Conservation (phyloP, 2,329 filamentous ascomycete species). For the Botrytis medusae region DNA sequence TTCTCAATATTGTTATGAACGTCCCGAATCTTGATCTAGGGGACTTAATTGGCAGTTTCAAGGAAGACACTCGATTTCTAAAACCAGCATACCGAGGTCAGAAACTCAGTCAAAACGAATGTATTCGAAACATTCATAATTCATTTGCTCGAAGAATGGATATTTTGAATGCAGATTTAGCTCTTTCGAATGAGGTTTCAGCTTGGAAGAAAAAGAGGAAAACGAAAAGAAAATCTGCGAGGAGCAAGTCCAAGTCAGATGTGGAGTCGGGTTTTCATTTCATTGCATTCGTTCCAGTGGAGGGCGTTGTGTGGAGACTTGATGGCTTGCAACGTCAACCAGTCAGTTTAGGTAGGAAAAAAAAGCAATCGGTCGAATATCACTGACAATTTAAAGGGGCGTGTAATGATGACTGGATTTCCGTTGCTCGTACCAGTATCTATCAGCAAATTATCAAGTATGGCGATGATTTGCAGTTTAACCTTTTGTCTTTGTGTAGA, state of each 20-base stretch:
- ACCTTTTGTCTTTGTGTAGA: conserved; percentile 70
- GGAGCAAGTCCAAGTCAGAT: conserved; percentile 46
- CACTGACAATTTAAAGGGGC: conserved; percentile 28
- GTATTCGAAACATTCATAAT: conserved; percentile 82
- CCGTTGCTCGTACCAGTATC: conserved; percentile 63
- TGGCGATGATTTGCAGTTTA: conserved; percentile 69
- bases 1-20: conserved; percentile 95
- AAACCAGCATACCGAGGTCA: conserved; percentile 74
- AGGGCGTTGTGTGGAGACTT: conserved; percentile 79
- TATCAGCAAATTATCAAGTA: conserved; percentile 65
- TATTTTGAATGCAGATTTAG: conserved; percentile 69
- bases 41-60: conserved; percentile 69
- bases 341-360: conserved; percentile 55
- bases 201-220: conserved; percentile 42
- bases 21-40: conserved; percentile 65
- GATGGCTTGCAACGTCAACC: conserved; percentile 79
- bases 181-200: conserved; percentile 55
- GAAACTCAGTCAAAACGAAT: conserved; percentile 69
- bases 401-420: conserved; percentile 61
- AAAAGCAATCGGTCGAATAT: background rate
- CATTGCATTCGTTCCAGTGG: conserved; percentile 79
- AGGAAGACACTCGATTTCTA: conserved; percentile 66
- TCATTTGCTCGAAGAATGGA: conserved; percentile 82
- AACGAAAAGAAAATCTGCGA: conserved; percentile 42
- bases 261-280: conserved; percentile 77